Base-by-base conservation (phyloP, 2,329 filamentous ascomycete genomes). In the Paraphoma sp. region DNA sequence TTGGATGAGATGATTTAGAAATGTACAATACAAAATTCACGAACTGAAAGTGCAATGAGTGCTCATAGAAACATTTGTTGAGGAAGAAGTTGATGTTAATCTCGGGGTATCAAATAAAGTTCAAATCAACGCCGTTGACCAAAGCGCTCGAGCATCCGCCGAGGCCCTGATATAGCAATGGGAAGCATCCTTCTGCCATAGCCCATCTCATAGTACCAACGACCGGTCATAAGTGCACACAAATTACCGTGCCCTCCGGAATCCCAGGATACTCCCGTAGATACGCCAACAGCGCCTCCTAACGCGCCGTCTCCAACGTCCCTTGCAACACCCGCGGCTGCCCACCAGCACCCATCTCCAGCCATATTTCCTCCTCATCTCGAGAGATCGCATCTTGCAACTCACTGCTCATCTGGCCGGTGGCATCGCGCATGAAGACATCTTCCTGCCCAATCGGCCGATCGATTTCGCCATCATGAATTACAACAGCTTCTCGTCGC, bases 401-500 rank as follows among this genome's bases (percentile, higher is more conserved):
- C 9, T 49, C 46, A 36, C 29, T 60, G 45, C 30, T 59, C 54
- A 62, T 61, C 46, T 51, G 41, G 12, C 66, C 63, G 36, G 54
- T 58, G 2, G 57, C 62, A 53, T 70, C 65, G 36, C 74, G 54
- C 74, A 95, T 89, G 51, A 93, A 91, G 36, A 97, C 96, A 71
- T 96, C 91, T 44, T 87, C 86, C 60, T 87, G 85, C 4, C 85
- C 87, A 44, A 96, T 75, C 1, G 91, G 89, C 31, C 89, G 84
- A 18, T 86, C 49, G 6, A 40, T 9, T 12, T 51, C 91, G n/a
- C 91, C 91, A 69, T 96, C 92, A 68, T 93, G 94, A 54, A 97
- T 81, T 17, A 97, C 93, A 86, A 97, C 93, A 4, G 92, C 93
- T 79, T 97, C 92, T 63, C 93, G 84, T 70, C 94, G 85, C 48